Evolutionary conservation across 2,329 filamentous ascomycete species (phyloP), one percentile per base, ranked within the genome.

Genomic region (Sporothrix curviconia): DNA sequence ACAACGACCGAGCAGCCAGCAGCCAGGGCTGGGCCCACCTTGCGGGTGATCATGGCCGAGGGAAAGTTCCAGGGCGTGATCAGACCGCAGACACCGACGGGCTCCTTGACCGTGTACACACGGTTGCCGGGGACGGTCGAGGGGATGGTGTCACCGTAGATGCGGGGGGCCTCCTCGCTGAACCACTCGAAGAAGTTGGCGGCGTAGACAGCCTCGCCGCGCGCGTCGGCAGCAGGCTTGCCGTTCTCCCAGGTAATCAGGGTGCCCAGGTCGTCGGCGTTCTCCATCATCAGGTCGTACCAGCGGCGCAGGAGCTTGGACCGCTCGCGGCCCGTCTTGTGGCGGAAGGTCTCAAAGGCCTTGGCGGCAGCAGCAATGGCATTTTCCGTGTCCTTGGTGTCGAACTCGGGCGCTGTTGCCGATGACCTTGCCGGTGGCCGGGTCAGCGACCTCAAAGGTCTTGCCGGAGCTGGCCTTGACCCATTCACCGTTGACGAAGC

Each of bases 1-100:
- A 85, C 86, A 1, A 97, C 92, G 2, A 95, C 89, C 0, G 92
- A 96, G 74, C 92, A 97, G 59, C 94, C 94, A n/a, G 91, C 92
- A 17, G 94, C 94, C 57, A 97, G 78, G 8, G 88, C 89, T 1
- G 89, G 83, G 2, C 81, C 85, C 52, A 85, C 78, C 70, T 88
- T 88, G 59, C 85, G 75, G 7, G 84, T 87, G 62, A 89, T 83
- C 86, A 90, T 90, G 51, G 86, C 86, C 3, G 85, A 83, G 12
- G 87, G 87, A 66, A 95, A 95, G 73, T 95, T 95, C 90, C 90
- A 94, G 57, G 90, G 90, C 9, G 89, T 91, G 61, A 95, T 90
- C 52, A 94, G 75, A 2, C 86, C 90, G 66, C 86, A 89, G 14
- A 95, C 90, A 55, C 90, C 90, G 15, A 95, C 83, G 0, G 90